Conservation (phyloP, 2,329 filamentous ascomycete genomes). For the Elsinoe fawcettii region DNA sequence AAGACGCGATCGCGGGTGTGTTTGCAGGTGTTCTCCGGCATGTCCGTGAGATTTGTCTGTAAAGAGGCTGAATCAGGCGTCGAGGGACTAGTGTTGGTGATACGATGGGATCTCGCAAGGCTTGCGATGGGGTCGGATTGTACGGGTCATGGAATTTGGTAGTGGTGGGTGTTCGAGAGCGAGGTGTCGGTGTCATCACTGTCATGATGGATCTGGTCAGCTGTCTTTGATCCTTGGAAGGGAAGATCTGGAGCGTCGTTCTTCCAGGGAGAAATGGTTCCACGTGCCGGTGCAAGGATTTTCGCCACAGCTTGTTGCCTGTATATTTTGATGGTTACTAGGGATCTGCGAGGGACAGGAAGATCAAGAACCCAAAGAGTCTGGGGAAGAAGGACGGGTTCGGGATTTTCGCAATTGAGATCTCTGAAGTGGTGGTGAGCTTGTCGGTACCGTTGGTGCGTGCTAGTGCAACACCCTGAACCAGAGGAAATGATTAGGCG, state of each 20-base stretch:
- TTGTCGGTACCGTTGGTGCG: background rate
- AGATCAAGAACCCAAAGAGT: background rate
- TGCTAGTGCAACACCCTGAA: background rate
- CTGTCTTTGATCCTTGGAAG: background rate
- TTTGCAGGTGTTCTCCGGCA: background rate
- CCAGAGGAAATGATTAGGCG: background rate
- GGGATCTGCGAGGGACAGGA: background rate
- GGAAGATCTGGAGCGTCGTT: background rate
- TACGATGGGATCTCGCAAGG: background rate
- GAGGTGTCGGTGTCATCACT: background rate
- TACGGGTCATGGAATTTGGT: background rate
- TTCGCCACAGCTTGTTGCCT: background rate
- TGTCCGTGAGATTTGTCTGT: background rate
- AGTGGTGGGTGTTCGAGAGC: background rate
- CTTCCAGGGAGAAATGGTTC: background rate
- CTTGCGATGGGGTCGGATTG: background rate
- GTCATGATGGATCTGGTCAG: no score
- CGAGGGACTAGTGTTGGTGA: no score
- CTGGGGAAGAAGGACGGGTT: background rate
- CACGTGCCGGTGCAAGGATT: constrained; percentile 6
- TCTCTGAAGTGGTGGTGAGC: constrained; percentile 7
- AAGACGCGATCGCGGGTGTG: background rate
- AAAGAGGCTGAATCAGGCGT: no score
- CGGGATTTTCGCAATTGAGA: background rate
- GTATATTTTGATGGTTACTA: background rate